Evolutionary conservation across 305 asterid species (phyloP).

Genomic region (Fraxinus angustifolia): DNA sequence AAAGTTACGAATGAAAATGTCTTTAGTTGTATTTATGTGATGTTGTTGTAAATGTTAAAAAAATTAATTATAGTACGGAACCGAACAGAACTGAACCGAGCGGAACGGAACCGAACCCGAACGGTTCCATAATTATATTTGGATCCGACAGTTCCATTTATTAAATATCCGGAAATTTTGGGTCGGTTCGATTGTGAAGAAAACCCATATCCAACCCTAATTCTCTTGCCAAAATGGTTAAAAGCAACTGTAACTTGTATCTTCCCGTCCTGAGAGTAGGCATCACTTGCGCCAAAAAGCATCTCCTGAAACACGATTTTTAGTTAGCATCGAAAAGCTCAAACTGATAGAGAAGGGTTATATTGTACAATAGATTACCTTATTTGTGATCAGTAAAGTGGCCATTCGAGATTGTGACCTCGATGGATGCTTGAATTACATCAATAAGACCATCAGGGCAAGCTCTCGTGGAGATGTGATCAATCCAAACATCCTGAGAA

Average conservation of each 20-base stretch:
- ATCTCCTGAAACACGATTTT: conserved; percentile 32
- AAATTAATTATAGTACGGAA: too few species aligned
- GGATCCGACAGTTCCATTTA: too few species aligned
- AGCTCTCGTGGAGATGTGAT: conserved; percentile 53
- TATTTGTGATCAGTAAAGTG: conserved; percentile 70
- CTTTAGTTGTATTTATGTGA: too few species aligned
- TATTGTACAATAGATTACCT: conserved; percentile 24
- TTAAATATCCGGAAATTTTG: too few species aligned
- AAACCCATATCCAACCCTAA: too few species aligned
- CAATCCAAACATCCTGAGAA: conserved; percentile 56
- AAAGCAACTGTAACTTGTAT: conserved; percentile 76
- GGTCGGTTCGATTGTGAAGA: too few species aligned
- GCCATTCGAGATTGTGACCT: conserved; percentile 50
- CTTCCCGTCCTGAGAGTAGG: conserved; percentile 37
- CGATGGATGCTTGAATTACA: conserved; percentile 50
- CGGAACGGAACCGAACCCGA: too few species aligned
- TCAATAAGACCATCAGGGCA: conserved; percentile 55
- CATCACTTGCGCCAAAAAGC: conserved; percentile 72
- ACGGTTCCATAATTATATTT: too few species aligned
- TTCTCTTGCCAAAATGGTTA: conserved; percentile 76
- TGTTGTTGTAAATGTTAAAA: too few species aligned
- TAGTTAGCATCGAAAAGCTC: background rate
- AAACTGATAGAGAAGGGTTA: background rate
- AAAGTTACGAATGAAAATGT: too few species aligned
- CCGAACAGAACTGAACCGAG: too few species aligned